Evolutionary conservation across 345 rosid genomes (phyloP).

Genomic region (Brassica juncea): DNA sequence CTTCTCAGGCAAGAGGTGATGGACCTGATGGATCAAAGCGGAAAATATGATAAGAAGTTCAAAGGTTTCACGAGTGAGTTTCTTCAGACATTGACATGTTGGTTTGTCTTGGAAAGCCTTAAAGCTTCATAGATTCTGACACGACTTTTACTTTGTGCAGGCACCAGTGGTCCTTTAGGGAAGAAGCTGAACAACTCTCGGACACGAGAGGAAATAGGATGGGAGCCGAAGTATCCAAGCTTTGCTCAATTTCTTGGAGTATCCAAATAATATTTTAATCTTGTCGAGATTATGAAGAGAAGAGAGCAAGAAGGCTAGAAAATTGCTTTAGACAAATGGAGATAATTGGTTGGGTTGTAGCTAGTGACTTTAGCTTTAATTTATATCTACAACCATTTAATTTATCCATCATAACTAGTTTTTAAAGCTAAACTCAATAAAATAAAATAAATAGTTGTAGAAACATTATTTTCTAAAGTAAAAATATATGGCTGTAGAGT

Average conservation of each 20-base stretch:
- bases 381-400: too few species aligned
- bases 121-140: constrained; percentile 10
- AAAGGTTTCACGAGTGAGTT: constrained; percentile 71
- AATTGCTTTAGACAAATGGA: background rate
- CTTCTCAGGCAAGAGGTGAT: constrained; percentile 80
- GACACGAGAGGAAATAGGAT: constrained; percentile 73
- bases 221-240: constrained; percentile 91
- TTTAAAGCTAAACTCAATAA: too few species aligned
- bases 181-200: constrained; percentile 79
- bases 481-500: too few species aligned
- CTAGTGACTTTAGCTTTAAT: too few species aligned
- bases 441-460: too few species aligned
- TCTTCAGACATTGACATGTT: constrained; percentile 8
- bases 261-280: constrained; percentile 35
- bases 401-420: too few species aligned
- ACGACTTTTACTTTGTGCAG: constrained; percentile 47
- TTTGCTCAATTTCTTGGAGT: constrained; percentile 77
- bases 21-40: constrained; percentile 80
- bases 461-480: too few species aligned
- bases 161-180: constrained; percentile 78
- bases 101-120: background rate
- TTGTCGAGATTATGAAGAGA: background rate
- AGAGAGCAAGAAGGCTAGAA: background rate
- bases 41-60: constrained; percentile 71
- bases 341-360: too few species aligned